Base-by-base conservation (phyloP, 192 early-diverging fungal species). In the Thamnidium elegans region DNA sequence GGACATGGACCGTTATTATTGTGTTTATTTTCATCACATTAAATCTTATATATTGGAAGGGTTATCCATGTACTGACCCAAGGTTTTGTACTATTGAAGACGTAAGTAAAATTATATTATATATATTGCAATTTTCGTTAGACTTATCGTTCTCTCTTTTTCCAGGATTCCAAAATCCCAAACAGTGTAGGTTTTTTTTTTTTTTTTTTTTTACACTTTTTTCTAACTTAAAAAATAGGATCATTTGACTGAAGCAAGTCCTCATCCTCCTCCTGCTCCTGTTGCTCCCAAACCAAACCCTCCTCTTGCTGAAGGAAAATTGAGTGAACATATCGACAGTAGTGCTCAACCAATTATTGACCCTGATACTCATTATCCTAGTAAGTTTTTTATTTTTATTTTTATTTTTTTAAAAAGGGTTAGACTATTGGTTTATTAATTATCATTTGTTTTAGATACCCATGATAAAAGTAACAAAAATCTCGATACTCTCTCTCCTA, bases 401-500 rank as follows among this genome's bases (percentile, higher is more conserved):
- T n/a, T n/a, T n/a, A n/a, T n/a, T 0, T 53, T 65, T 46, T 55
- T 52, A 19, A 53, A 53, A 56, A 56, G 9, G 32, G n/a, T 15
- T 46, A n/a, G n/a, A 48, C 31, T 19, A 3, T 46, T 34, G 3
- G 7, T 31, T 53, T 63, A 2, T 48, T 11, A 3, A n/a, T 3
- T 17, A 10, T 54, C 11, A 5, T 59, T 31, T 31, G 23, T 45
- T 36, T 4, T 55, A 61, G 52, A 36, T 23, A 53, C 70, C 10
- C 63, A 65, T 26, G 23, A n/a, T 15, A 20, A 31, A 32, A 46
- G 52, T 19, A 17, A 50, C 15, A 14, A 48, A 21, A 48, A 65
- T 7, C 39, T 71, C 20, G 64, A 52, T 34, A 44, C 50, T 6
- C 32, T 66, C 13, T 55, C 65, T 43, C 72, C 72, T 44, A 74